Percentiles rank a stretch among this genome's conserved stretches.
Conservation (phyloP, 106 monocot species). For the Cymbidium sinense region DNA sequence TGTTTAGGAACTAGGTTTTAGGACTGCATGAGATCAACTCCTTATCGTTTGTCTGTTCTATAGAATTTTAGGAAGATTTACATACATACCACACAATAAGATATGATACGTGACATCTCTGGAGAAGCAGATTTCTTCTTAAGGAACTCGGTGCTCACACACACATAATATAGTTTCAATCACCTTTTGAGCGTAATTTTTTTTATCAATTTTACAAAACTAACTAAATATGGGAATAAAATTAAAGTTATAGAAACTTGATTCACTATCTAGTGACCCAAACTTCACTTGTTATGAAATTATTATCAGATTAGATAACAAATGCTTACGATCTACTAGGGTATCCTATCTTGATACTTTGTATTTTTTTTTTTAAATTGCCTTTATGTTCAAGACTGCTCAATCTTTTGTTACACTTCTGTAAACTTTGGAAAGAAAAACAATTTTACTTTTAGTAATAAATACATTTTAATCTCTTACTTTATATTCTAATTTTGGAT, state of each 20-base stretch:
- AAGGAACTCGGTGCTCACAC: neutral
- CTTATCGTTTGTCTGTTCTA: neutral
- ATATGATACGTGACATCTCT: neutral
- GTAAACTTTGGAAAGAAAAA: too few relatives aligned
- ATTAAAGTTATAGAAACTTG: neutral
- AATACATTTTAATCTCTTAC: too few relatives aligned
- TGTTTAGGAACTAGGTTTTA: neutral
- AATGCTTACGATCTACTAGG: neutral
- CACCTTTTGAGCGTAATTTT: neutral
- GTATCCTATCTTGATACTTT: neutral
- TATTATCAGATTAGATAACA: neutral
- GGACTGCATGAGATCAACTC: neutral
- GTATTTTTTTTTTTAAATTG: neutral
- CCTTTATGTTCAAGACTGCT: too few relatives aligned
- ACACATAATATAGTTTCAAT: neutral
- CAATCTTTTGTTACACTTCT: too few relatives aligned
- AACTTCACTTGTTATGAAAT: neutral
- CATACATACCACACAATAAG: too few relatives aligned
- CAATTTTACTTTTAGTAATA: too few relatives aligned
- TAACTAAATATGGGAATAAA: neutral
- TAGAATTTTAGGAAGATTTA: neutral
- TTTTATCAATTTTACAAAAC: neutral
- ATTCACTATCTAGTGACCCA: neutral
- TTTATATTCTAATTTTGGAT: too few relatives aligned
- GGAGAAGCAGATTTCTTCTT: neutral